Conservation (phyloP, 805 yeast genomes). For the Starmerella floris region DNA sequence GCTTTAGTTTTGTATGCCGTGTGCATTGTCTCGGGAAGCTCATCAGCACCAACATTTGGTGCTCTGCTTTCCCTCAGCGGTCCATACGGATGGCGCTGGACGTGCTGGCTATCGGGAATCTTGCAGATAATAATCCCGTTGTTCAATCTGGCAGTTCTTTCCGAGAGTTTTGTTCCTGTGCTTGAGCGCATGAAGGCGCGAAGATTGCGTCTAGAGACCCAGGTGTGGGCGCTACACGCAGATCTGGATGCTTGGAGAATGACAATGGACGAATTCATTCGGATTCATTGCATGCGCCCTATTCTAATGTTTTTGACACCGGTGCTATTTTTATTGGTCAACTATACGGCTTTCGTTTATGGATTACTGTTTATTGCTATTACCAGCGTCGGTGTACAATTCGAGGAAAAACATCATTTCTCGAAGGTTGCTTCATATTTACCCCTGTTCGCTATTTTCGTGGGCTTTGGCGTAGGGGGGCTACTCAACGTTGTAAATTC, state of each 20-base stretch:
- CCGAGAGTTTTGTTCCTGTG: slow-evolving; percentile 31
- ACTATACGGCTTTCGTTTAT: slow-evolving; percentile 34
- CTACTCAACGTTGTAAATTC: slow-evolving; percentile 23
- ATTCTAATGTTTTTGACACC: slow-evolving; percentile 53
- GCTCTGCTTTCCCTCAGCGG: slow-evolving; percentile 29
- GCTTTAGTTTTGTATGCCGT: slow-evolving; percentile 39
- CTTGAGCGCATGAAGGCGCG: slow-evolving; percentile 56
- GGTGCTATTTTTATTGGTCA: slow-evolving; percentile 31
- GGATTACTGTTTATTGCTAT: slow-evolving; percentile 34
- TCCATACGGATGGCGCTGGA: slow-evolving; percentile 45
- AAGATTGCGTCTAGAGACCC: slow-evolving; percentile 57
- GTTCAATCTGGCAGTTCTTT: slow-evolving; percentile 28
- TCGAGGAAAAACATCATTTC: slow-evolving; percentile 27
- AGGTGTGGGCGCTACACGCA: slow-evolving; percentile 71
- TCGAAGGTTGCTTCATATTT: slow-evolving; percentile 24
- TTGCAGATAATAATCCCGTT: slow-evolving; percentile 27
- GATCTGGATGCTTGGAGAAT: slow-evolving; percentile 80
- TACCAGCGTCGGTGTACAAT: slow-evolving; percentile 31
- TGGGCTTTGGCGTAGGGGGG: slow-evolving; percentile 28
- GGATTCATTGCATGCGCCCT: slow-evolving; percentile 67
- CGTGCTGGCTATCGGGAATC: slow-evolving; percentile 40
- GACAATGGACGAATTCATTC: slow-evolving; percentile 51
- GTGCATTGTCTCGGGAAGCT: slow-evolving; percentile 35
- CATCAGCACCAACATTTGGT: slow-evolving; percentile 36
- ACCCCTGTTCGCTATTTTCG: slow-evolving; percentile 27